These are phyloP conservation scores for Wickerhamomyces tratensis DNA, from an alignment of 805 yeast species.

Conservation along the genomic window DNA sequence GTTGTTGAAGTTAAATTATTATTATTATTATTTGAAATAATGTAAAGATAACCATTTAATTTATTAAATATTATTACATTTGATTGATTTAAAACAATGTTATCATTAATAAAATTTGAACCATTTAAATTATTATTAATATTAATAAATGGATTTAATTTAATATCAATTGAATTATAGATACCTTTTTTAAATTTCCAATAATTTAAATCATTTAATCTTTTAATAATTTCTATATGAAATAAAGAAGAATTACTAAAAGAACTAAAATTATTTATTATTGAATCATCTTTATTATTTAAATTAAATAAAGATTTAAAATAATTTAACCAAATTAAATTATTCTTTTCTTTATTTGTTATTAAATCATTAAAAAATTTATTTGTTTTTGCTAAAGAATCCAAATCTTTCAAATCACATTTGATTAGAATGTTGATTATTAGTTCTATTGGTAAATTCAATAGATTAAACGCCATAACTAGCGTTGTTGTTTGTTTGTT, in stretches of 20 bases:
- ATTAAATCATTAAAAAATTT: slow-evolving; percentile 19
- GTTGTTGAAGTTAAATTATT: too few relatives aligned
- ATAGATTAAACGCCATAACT: slow-evolving; percentile 1
- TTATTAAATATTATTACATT: too few relatives aligned
- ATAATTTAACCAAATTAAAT: slow-evolving; percentile 7
- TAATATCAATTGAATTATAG: too few relatives aligned
- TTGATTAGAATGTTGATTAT: slow-evolving; percentile 25
- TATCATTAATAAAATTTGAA: too few relatives aligned
- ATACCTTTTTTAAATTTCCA: slow-evolving; percentile 6
- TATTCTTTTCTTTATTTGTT: slow-evolving; percentile 32
- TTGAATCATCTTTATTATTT: slow-evolving; percentile 8
- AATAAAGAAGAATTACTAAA: slow-evolving; percentile 23
- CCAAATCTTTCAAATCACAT: slow-evolving; percentile 25
- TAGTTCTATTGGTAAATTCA: slow-evolving; percentile 26
- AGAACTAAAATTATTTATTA: slow-evolving; percentile 22
- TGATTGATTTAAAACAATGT: too few relatives aligned
- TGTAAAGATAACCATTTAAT: too few relatives aligned
- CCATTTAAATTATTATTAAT: too few relatives aligned
- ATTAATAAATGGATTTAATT: too few relatives aligned
- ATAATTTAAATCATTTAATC: slow-evolving; percentile 14
- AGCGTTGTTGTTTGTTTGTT: too few relatives aligned
- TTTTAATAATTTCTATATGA: slow-evolving; percentile 23
- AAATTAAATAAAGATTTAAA: too few relatives aligned
- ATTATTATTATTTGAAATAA: too few relatives aligned
- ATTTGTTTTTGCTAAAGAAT: slow-evolving; percentile 22